A percentile compares a stretch with the other conserved stretches of the same genome.
Conservation (phyloP, 768 basidiomycete genomes). For the Russula earlei region DNA sequence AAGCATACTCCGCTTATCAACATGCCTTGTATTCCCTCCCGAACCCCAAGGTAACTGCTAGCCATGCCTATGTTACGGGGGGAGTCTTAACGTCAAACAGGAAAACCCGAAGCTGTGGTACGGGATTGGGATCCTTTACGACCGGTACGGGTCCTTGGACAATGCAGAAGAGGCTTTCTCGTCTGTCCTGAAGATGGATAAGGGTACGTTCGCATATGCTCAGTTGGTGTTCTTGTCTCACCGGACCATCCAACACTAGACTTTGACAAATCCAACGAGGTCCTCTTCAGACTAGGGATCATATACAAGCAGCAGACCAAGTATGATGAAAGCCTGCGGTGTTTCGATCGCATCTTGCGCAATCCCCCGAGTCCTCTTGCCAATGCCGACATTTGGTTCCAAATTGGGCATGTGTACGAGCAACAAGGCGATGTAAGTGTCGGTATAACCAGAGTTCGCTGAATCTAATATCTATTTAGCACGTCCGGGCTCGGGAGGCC, state of each 20-base stretch:
- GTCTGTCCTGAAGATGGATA: conserved; percentile 93
- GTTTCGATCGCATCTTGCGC: conserved; percentile 94
- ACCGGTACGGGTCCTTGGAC: conserved; percentile 95
- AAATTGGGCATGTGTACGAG: conserved; percentile 97
- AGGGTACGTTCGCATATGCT: conserved; percentile 42
- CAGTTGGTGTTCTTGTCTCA: neutral
- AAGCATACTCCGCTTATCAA: conserved; percentile 97
- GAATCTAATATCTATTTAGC: conserved; percentile 38
- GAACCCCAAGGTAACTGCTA: conserved; percentile 70
- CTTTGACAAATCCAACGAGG: conserved; percentile 98
- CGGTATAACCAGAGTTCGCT: neutral
- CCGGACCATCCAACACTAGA: conserved; percentile 37
- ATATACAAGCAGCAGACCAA: conserved; percentile 99
- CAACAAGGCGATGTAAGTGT: conserved; percentile 85
- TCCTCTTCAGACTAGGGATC: conserved; percentile 94
- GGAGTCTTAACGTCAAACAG: conserved; percentile 26
- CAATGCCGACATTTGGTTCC: conserved; percentile 99
- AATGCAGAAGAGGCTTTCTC: conserved; percentile 99
- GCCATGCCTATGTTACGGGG: conserved; percentile 4
- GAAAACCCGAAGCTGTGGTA: conserved; percentile 99
- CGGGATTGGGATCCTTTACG: conserved; percentile 97
- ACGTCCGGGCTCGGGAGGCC: conserved; percentile 83
- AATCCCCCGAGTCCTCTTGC: conserved; percentile 94
- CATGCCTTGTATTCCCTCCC: conserved; percentile 94
- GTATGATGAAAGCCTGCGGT: conserved; percentile 77